A percentile compares a stretch with the other conserved stretches of the same genome.
These are phyloP conservation scores for Sporisorium graminicola DNA, from an alignment of 1,284 basidiomycete genomes.

Conservation along the genomic window DNA sequence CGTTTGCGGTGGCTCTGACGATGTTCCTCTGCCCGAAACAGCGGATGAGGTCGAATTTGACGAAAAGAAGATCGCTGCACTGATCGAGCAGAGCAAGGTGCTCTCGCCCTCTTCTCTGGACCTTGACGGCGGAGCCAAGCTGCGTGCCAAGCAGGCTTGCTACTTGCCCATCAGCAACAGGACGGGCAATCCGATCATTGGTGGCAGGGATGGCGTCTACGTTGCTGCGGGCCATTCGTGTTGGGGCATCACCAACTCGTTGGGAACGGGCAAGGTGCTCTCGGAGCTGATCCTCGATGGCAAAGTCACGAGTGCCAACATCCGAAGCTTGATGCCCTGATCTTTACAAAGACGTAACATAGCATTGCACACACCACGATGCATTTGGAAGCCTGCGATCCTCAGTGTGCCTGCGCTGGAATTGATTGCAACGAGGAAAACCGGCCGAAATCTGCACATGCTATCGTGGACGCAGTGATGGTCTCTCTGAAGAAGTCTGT, in stretches of 20 bases:
- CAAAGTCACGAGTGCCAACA: slow-evolving; percentile 72
- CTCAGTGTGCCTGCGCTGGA: too few relatives aligned
- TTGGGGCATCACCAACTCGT: slow-evolving; percentile 72
- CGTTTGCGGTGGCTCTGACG: slow-evolving; percentile 71
- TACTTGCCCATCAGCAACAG: slow-evolving; percentile 74
- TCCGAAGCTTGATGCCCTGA: slow-evolving; percentile 71
- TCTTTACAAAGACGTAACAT: neutral
- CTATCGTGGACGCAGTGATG: neutral
- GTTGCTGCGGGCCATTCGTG: slow-evolving; percentile 72
- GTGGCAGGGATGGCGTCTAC: slow-evolving; percentile 72
- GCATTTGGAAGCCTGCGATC: neutral
- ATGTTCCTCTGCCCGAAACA: slow-evolving; percentile 67
- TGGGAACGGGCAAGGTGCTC: slow-evolving; percentile 74
- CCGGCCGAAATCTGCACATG: neutral
- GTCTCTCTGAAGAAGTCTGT: neutral
- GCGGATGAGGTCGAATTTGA: slow-evolving; percentile 66
- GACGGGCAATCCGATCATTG: slow-evolving; percentile 72
- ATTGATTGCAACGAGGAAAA: neutral
- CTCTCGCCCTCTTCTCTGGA: slow-evolving; percentile 72
- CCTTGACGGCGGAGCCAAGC: slow-evolving; percentile 63
- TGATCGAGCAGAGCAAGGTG: slow-evolving; percentile 71
- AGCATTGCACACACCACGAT: neutral
- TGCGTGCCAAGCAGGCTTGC: slow-evolving; percentile 73
- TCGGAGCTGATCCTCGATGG: slow-evolving; percentile 74
- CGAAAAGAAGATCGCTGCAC: slow-evolving; percentile 69